Conservation (phyloP, 768 basidiomycete species). For the Phaffia tasmanica region DNA sequence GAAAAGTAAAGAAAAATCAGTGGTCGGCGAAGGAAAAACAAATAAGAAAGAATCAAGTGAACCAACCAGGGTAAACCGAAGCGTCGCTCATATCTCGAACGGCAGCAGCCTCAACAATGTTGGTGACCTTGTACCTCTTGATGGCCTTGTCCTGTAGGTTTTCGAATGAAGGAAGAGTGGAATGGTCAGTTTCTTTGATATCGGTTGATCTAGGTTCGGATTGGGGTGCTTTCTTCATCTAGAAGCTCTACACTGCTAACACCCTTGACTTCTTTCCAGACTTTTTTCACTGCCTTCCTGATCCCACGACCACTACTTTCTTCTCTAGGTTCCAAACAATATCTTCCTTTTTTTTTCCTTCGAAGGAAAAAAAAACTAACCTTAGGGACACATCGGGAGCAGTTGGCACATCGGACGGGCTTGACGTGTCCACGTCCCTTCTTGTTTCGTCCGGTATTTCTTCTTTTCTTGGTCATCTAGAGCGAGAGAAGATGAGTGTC, state of each 20-base stretch:
- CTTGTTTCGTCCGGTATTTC: conserved; percentile 75
- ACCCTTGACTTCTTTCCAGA: not conserved
- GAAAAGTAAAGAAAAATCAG: not conserved
- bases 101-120: conserved; percentile 99
- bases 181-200: not conserved
- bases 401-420: conserved; percentile 97
- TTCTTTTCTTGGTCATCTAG: conserved; percentile 22
- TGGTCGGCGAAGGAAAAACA: not conserved
- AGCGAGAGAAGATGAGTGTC: not conserved
- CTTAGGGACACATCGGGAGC: conserved; percentile 87
- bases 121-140: conserved; percentile 97
- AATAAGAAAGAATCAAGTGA: not conserved
- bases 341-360: not conserved
- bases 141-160: conserved; percentile 86
- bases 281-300: not conserved
- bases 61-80: conserved; percentile 71
- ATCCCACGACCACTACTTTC: not conserved
- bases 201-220: not conserved
- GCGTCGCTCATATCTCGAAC: conserved; percentile 96
- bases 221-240: not conserved
- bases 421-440: conserved; percentile 93
- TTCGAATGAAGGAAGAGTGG: not conserved
- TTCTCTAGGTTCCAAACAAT: not conserved
- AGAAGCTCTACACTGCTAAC: not conserved
- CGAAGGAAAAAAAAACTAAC: conserved; percentile 29